Conservation (phyloP, 1,284 basidiomycete genomes). For the Leucoagaricus sp. region DNA sequence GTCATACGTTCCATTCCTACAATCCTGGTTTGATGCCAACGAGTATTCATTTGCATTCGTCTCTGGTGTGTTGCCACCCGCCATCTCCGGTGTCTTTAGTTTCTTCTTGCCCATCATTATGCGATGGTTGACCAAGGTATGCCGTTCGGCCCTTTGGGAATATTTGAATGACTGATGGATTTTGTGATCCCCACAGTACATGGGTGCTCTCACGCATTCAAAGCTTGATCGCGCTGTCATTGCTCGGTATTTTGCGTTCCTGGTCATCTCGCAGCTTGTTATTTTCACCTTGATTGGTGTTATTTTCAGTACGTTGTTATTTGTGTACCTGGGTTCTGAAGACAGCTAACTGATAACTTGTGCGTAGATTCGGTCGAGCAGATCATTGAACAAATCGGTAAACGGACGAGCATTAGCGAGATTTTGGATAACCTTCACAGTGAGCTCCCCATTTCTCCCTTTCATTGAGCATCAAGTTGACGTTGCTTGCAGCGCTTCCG, state of each 20-base stretch:
- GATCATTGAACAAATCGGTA: conserved; percentile 69
- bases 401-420: conserved; percentile 65
- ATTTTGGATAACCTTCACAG: conserved; percentile 71
- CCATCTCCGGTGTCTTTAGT: conserved; percentile 86
- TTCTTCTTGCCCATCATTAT: conserved; percentile 89
- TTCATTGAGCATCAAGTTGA: conserved; percentile 5
- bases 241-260: conserved; percentile 89
- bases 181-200: conserved; percentile 57
- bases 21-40: conserved; percentile 64
- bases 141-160: neutral
- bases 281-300: conserved; percentile 93
- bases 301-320: conserved; percentile 65
- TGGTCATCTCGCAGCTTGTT: conserved; percentile 87
- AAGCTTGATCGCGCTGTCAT: conserved; percentile 87
- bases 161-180: neutral
- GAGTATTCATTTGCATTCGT: conserved; percentile 68
- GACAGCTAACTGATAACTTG: conserved; percentile 2
- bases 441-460: conserved; percentile 33
- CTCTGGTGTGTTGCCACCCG: conserved; percentile 87
- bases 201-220: conserved; percentile 78
- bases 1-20: conserved; percentile 71
- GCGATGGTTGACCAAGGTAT: conserved; percentile 65
- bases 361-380: conserved; percentile 60
- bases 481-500: conserved; percentile 56
- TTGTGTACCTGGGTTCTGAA: neutral